Conservation (phyloP, 768 basidiomycete species). For the Sistotremastrum niveocremeum region DNA sequence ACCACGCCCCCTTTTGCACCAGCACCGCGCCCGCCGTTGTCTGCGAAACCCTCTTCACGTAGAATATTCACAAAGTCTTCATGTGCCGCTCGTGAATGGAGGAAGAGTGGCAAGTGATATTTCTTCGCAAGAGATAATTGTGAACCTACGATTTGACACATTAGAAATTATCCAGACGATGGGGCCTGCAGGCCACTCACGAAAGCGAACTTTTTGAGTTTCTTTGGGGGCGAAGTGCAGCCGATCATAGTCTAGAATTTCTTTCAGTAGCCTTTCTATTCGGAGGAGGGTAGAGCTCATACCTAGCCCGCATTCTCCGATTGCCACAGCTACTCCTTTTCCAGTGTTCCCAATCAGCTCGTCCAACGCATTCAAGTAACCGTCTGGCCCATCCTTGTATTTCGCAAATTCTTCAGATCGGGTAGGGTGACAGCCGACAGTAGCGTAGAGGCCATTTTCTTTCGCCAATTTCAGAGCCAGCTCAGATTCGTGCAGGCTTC, state of each 20-base stretch:
- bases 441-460: constrained; percentile 40
- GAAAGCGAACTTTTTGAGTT: constrained; percentile 51
- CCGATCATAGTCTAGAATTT: constrained; percentile 56
- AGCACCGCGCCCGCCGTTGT: constrained; percentile 36
- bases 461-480: constrained; percentile 48
- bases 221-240: constrained; percentile 47
- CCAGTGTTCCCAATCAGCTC: constrained; percentile 38
- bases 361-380: constrained; percentile 48
- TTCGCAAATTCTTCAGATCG: constrained; percentile 55
- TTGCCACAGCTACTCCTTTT: constrained; percentile 46
- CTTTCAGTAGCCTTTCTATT: neutral
- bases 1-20: constrained; percentile 66
- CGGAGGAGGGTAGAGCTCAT: constrained; percentile 5
- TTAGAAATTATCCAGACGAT: neutral
- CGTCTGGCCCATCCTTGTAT: constrained; percentile 39
- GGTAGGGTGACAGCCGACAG: constrained; percentile 73
- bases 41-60: constrained; percentile 48
- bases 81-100: constrained; percentile 73
- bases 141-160: constrained; percentile 18
- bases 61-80: constrained; percentile 53
- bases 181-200: constrained; percentile 22
- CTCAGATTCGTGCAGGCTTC: constrained; percentile 48
- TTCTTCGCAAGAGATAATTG: constrained; percentile 58
- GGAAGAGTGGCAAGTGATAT: constrained; percentile 61
- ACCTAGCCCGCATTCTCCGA: constrained; percentile 78